These are phyloP conservation scores for Aspergillus uvarum DNA, from an alignment of 2,329 filamentous ascomycete genomes.

Conservation along the genomic window DNA sequence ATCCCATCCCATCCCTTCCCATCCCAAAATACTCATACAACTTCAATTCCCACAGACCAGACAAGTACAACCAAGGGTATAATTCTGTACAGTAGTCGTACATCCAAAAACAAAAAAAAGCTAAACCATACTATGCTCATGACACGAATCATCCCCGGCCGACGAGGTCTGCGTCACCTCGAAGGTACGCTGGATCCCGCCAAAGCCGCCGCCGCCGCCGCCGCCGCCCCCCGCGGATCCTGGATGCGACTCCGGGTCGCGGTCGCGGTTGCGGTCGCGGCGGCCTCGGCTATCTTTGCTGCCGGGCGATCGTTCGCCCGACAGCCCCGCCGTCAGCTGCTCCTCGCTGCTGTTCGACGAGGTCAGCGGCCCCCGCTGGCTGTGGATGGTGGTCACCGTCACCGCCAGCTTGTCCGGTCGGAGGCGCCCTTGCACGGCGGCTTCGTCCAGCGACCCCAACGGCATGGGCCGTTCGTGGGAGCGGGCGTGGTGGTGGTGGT, in stretches of 20 bases:
- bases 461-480: slow-evolving; percentile 20
- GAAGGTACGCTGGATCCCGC: slow-evolving; percentile 30
- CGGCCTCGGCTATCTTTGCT: background rate
- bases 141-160: background rate
- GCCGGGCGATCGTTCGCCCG: background rate
- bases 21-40: too few relatives aligned
- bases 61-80: background rate
- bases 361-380: slow-evolving; percentile 19
- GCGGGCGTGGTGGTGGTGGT: background rate
- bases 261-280: too few relatives aligned
- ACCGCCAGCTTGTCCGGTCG: slow-evolving; percentile 32
- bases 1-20: too few relatives aligned
- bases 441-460: slow-evolving; percentile 28
- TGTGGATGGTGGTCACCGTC: slow-evolving; percentile 32
- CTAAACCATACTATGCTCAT: background rate
- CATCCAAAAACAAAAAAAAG: background rate
- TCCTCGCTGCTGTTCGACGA: slow-evolving; percentile 31
- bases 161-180: slow-evolving; percentile 29
- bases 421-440: slow-evolving; percentile 17
- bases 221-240: background rate
- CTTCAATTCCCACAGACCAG: too few relatives aligned
- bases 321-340: slow-evolving; percentile 20
- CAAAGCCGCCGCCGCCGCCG: background rate
- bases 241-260: too few relatives aligned
- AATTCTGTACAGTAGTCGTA: background rate